Evolutionary conservation across 176 grass and related monocot genomes (phyloP), one percentile per base, ranked within the genome.

Genomic region (Carex parvula): DNA sequence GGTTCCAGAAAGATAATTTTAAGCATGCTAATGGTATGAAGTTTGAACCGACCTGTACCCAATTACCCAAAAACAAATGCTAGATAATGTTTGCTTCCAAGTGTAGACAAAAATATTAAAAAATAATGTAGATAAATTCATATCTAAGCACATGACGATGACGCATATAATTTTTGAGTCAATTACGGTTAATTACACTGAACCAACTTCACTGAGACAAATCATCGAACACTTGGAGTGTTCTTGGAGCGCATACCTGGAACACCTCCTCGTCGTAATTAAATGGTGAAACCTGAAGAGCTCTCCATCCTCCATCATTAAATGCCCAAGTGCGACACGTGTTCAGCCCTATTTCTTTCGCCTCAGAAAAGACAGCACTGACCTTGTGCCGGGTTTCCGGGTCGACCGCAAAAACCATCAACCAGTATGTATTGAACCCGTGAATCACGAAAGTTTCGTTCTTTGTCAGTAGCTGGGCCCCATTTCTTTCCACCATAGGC

Each of bases 271-370:
- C 92, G 22, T 86, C 90, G 67, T 93, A 94, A 39, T 79, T 70
- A 77, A 84, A 90, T 6, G 90, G 90, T 15, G 75, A 75, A 44
- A 79, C 58, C 79, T 92, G 94, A 81, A 97, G 94, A 15, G 92
- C 92, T 82, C 91, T 82, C 86, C 90, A 84, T 1, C 89, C 64
- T 1, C 92, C 92, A 63, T 98, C 92, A 63, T 86, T 94, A 79
- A 98, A 98, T 8, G 92, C 92, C 95, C 92, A 94, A 62, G 87
- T 98, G 35, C 92, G 92, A 81, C 94, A 97, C 56, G 89, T 92
- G 79, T 87, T 97, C 78, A 97, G 87, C 0, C 90, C 90, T 0
- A 70, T 81, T 26, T 12, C 78, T 5, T 89, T 62, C 12, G 90
- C 90, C 57, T 94, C 89, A 6, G 70, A 46, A 52, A 94, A 83